Percentiles rank a stretch among this genome's conserved stretches.
Evolutionary conservation across 2,329 filamentous ascomycete genomes (phyloP).

Genomic region (Trichoderma cornu-damae): DNA sequence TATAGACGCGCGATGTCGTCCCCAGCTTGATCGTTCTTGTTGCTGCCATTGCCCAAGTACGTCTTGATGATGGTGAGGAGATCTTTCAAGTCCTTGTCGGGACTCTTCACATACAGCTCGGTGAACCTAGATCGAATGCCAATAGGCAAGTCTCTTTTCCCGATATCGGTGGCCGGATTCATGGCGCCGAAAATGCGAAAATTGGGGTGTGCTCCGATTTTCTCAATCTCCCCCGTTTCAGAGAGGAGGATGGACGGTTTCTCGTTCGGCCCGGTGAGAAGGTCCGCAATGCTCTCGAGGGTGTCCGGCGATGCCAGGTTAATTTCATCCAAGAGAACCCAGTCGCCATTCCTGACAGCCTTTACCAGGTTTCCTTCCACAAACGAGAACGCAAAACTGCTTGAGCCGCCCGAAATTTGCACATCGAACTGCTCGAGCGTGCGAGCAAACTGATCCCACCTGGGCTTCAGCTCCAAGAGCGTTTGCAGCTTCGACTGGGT

Average conservation of each 20-base stretch:
- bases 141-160: conserved; percentile 87
- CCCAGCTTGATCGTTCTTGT: conserved; percentile 66
- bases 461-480: conserved; percentile 51
- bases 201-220: conserved; percentile 81
- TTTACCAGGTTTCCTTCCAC: conserved; percentile 94
- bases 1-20: conserved; percentile 84
- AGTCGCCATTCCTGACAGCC: conserved; percentile 92
- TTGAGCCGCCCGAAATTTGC: conserved; percentile 66
- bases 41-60: conserved; percentile 70
- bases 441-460: conserved; percentile 76
- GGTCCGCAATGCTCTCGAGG: conserved; percentile 84
- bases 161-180: conserved; percentile 97
- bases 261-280: conserved; percentile 68
- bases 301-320: conserved; percentile 94
- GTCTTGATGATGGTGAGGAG: conserved; percentile 81
- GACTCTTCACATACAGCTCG: conserved; percentile 88
- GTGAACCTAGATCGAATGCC: conserved; percentile 90
- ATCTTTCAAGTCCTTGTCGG: conserved; percentile 81
- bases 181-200: conserved; percentile 98
- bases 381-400: conserved; percentile 88
- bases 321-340: conserved; percentile 95
- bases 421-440: conserved; percentile 74
- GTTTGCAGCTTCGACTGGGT: conserved; percentile 63
- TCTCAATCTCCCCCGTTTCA: conserved; percentile 88
- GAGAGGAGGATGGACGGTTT: conserved; percentile 81